phyloP scores from a whole-genome alignment of 2,329 filamentous ascomycete species.

The Trichoderma cornu-damae region DNA sequence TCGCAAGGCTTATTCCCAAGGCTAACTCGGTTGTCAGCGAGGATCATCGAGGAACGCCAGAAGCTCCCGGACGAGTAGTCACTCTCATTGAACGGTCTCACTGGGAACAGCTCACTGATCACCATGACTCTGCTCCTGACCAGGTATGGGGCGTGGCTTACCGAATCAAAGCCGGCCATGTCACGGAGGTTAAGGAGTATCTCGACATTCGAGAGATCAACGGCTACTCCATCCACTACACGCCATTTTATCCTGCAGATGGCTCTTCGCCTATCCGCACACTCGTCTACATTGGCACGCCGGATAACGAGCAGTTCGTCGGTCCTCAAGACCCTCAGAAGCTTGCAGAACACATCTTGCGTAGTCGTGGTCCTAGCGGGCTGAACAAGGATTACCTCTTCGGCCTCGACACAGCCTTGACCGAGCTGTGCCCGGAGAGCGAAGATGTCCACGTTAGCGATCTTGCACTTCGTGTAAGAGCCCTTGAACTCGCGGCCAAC shows the following conservation, averaged over 20 bases:
- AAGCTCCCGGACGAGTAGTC: constrained; percentile 82
- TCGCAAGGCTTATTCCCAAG: not conserved
- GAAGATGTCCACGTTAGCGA: constrained; percentile 81
- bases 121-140: constrained; percentile 55
- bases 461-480: constrained; percentile 66
- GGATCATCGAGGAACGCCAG: constrained; percentile 89
- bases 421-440: constrained; percentile 67
- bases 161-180: constrained; percentile 67
- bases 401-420: constrained; percentile 68
- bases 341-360: constrained; percentile 75
- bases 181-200: constrained; percentile 78
- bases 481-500: constrained; percentile 39
- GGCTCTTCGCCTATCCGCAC: constrained; percentile 41
- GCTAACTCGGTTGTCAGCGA: constrained; percentile 54
- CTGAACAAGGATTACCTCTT: constrained; percentile 87
- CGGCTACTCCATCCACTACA: constrained; percentile 90
- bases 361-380: constrained; percentile 75
- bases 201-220: constrained; percentile 97
- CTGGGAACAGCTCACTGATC: constrained; percentile 73
- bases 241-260: constrained; percentile 63
- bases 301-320: constrained; percentile 86
- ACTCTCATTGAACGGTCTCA: constrained; percentile 82
- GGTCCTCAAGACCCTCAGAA: constrained; percentile 73
- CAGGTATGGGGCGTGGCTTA: constrained; percentile 91
- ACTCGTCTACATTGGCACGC: constrained; percentile 91